These are phyloP conservation scores for Coniochaeta ligniaria DNA, from an alignment of 2,329 filamentous ascomycete species.

Conservation along the genomic window DNA sequence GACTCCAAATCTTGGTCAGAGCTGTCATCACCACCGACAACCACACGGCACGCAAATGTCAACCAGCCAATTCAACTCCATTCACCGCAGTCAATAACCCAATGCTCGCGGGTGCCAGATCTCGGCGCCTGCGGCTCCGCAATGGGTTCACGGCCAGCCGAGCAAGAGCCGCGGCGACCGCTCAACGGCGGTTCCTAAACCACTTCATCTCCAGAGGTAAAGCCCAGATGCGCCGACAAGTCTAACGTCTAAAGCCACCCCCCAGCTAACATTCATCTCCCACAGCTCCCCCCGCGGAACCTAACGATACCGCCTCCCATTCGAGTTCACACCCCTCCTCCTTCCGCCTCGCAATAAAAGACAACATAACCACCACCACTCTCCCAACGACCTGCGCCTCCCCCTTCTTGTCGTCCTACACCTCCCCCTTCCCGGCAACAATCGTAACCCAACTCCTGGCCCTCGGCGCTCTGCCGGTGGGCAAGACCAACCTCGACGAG, in stretches of 20 bases:
- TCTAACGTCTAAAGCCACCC: background rate
- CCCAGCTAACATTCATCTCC: background rate
- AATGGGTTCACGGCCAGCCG: slow-evolving; percentile 5
- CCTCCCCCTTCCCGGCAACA: slow-evolving; percentile 75
- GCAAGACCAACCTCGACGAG: slow-evolving; percentile 87
- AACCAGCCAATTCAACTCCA: background rate
- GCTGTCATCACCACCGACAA: background rate
- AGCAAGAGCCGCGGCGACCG: slow-evolving; percentile 9
- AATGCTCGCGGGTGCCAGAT: background rate
- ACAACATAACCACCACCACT: slow-evolving; percentile 63
- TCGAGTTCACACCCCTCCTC: background rate
- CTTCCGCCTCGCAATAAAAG: slow-evolving; percentile 59
- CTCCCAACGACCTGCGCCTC: slow-evolving; percentile 82
- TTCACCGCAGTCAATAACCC: background rate
- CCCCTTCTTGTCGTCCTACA: slow-evolving; percentile 60
- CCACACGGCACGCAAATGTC: background rate
- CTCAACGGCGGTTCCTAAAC: slow-evolving; percentile 9
- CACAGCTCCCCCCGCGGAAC: background rate
- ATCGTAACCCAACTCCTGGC: slow-evolving; percentile 62
- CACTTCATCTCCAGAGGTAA: slow-evolving; percentile 16
- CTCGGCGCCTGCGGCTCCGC: slow-evolving; percentile 9
- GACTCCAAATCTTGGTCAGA: background rate
- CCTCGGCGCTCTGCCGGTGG: slow-evolving; percentile 56
- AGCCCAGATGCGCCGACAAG: background rate
- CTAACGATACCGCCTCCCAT: background rate